Evolutionary conservation across 2,329 filamentous ascomycete species (phyloP), one percentile per base, ranked within the genome.

Genomic region (Sclerotinia spermophila): DNA sequence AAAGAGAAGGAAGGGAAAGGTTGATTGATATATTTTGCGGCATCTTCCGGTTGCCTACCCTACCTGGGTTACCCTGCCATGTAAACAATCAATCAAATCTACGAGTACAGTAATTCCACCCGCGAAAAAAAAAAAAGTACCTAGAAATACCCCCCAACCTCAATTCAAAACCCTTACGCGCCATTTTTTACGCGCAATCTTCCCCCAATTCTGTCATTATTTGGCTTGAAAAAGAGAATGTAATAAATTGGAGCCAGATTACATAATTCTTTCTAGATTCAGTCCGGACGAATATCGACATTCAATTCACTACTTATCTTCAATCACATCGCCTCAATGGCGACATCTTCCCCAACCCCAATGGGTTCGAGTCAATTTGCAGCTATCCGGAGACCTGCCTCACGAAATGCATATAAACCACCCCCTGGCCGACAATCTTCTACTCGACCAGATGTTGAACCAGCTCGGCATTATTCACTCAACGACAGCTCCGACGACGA

Each of bases 401-500:
- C 76, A 58, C 73, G 87, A 73, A 87, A 88, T 74, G 84, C 84
- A 53, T 79, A 87, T 62, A 83, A 85, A 75, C 84, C 85, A 59
- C 81, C 83, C 7, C 79, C 83, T 1, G 84, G 86, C 33, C 82
- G 86, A 72, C 79, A 83, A 76, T 79, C 71, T 74, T 68, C 75
- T 73, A 71, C 68, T 56, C 64, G 76, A 15, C 67, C 71, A 21
- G 74, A 76, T 30, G 61, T 72, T 5, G 68, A 72, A 17, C 60
- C 75, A 5, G 80, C 84, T 69, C 83, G 84, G 71, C 83, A 84
- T 62, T 85, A 82, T 74, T 81, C 83, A 1, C 80, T 90, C 75
- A 90, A 92, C 76, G 94, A 97, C 79, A 97, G 93, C 83, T 97
- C 94, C 35, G 95, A 97, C 81, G 95, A 97, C 78, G 95, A 97